Evolutionary conservation across 2,329 filamentous ascomycete species (phyloP), one percentile per base, ranked within the genome.

Genomic region (Bipolaris cookei): DNA sequence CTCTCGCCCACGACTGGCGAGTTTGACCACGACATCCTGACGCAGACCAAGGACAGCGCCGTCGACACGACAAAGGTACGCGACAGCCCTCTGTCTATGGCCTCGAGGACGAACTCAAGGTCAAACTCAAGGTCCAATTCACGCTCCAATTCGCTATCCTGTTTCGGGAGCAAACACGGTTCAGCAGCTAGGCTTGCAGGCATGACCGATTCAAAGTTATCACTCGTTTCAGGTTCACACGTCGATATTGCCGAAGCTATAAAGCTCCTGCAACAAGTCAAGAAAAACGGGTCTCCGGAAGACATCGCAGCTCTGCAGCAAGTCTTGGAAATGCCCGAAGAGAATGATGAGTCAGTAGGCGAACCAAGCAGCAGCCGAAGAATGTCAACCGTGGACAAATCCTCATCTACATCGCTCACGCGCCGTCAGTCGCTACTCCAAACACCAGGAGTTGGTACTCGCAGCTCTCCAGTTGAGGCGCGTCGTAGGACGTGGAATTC

Each of bases 281-380:
- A 78, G 66, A 81, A 79, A 66, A 80, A 72, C 41, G 80, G 79
- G 1, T 77, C 79, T 5, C 80, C 80, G 1, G 80, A 82, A 51
- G 79, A 82, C 54, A 69, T 82, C 30, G 80, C 79, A 21, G 78
- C 80, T 37, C 63, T 78, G 32, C 72, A 72, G 11, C 63, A 73
- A 68, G 72, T 70, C 41, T 51, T 75, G 7, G 66, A 68, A 37
- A 56, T 65, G 34, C 61, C 64, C 4, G 62, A 66, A 13, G 64
- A 66, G 16, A 16, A 41, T 21, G 48, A 52, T 14, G 11, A 51
- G 3, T 45, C 56, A 11, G 28, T 42, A 25, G 32, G 58, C 20
- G 68, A 69, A 28, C 62, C 62, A 23, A 57, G 58, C 16, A 58
- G 67, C 30, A 70, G 61, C 28, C 63, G 64, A 45, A 62, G 57